phyloP scores from a whole-genome alignment of 2,329 filamentous ascomycete species.

The Pseudogymnoascus sp. region DNA sequence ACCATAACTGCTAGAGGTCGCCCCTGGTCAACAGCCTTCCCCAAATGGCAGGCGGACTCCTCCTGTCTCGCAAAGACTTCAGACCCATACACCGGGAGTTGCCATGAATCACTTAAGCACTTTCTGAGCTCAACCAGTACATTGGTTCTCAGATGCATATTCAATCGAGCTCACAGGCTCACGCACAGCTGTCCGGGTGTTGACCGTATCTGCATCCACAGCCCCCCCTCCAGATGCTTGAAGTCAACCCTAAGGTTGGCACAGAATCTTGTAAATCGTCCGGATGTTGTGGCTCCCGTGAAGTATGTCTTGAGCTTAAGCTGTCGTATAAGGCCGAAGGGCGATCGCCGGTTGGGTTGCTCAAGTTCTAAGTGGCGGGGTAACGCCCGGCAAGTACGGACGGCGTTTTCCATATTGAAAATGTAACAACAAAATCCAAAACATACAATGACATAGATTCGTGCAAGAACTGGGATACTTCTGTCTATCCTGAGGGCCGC shows the following conservation, averaged over 20 bases:
- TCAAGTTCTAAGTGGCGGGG: background rate
- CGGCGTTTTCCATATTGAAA: background rate
- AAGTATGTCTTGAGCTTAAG: background rate
- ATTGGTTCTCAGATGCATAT: background rate
- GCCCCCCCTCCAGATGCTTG: background rate
- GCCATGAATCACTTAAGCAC: background rate
- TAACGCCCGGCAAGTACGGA: background rate
- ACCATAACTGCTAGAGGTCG: background rate
- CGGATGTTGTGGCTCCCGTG: background rate
- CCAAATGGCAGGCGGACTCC: background rate
- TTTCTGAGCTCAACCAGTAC: background rate
- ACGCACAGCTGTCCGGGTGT: background rate
- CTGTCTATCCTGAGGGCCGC: background rate
- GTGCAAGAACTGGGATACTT: background rate
- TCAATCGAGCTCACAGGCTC: background rate
- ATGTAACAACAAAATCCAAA: background rate
- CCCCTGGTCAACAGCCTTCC: background rate
- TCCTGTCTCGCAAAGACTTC: background rate
- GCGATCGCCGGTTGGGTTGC: background rate
- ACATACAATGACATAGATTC: background rate
- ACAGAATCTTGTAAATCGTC: background rate
- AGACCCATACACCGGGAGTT: background rate
- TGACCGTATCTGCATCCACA: background rate
- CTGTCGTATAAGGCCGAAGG: background rate
- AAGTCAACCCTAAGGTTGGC: background rate